Evolutionary conservation across 768 basidiomycete species (phyloP).

Genomic region (Brasilioporus rufonigricans): DNA sequence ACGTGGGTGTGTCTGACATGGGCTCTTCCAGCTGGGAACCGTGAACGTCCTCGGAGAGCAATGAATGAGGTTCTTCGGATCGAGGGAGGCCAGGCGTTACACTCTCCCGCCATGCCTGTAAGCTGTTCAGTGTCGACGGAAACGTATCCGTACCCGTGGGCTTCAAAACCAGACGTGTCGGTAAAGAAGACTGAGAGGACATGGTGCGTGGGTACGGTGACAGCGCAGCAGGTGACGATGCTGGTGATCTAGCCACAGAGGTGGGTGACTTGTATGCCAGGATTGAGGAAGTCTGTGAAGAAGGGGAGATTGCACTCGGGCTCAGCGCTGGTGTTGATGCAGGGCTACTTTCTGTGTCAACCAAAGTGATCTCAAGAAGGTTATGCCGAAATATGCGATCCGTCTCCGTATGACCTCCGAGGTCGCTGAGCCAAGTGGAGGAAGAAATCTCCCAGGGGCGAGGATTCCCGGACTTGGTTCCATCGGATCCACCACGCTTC

Average conservation of each 20-base stretch:
- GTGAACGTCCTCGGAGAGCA: constrained; percentile 12
- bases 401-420: constrained; percentile 31
- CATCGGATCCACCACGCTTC: constrained; percentile 4
- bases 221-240: constrained; percentile 11
- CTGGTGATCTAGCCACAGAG: constrained; percentile 16
- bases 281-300: constrained; percentile 15
- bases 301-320: constrained; percentile 21
- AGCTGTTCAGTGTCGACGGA: constrained; percentile 27
- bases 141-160: constrained; percentile 33
- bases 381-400: constrained; percentile 31
- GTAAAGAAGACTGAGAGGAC: constrained; percentile 9
- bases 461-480: constrained; percentile 14
- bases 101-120: constrained; percentile 30
- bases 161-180: constrained; percentile 19
- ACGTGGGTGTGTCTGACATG: constrained; percentile 1
- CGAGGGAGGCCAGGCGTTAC: constrained; percentile 17
- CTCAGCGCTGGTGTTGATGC: constrained; percentile 25
- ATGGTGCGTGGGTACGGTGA: constrained; percentile 15
- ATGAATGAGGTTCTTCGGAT: constrained; percentile 15
- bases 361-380: constrained; percentile 11
- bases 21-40: constrained; percentile 6
- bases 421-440: constrained; percentile 33
- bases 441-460: constrained; percentile 20
- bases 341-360: constrained; percentile 20
- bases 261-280: constrained; percentile 13